Evolutionary conservation across 495 filamentous ascomycete species (phyloP).

Genomic region (Aspergillus heteromorphus): DNA sequence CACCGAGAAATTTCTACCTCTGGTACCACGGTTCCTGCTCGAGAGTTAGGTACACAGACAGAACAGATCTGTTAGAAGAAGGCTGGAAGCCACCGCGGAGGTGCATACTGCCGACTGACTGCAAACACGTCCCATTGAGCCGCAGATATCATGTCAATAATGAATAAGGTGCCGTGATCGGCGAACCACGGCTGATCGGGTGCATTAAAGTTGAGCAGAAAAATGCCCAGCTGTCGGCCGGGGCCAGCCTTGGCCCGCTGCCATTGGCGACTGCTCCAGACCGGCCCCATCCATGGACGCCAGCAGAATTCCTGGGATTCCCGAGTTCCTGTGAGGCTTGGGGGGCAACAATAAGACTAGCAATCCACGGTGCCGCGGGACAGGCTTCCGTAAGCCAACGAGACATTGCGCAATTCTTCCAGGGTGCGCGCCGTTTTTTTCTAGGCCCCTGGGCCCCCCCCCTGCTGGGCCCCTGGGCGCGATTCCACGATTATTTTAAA

Average conservation of each 20-base stretch:
- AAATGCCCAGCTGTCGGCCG: background rate
- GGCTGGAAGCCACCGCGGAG: no score
- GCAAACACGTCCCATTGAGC: background rate
- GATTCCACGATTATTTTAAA: no score
- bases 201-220: background rate
- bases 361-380: background rate
- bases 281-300: background rate
- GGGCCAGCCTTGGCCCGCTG: background rate
- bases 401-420: background rate
- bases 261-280: background rate
- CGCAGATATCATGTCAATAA: slow-evolving; percentile 6
- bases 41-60: no score
- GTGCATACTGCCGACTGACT: no score
- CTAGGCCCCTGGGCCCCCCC: background rate
- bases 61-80: no score
- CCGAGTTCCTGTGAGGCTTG: no score
- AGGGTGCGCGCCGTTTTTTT: background rate
- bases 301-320: background rate
- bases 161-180: slow-evolving; percentile 6
- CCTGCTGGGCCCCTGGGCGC: background rate
- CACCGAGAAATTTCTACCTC: no score
- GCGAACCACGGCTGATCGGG: slow-evolving; percentile 5
- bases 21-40: no score
- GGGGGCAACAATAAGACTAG: no score
- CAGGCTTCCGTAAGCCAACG: background rate